Conservation (phyloP, 805 yeast species). For the Wickerhamiella parazyma region DNA sequence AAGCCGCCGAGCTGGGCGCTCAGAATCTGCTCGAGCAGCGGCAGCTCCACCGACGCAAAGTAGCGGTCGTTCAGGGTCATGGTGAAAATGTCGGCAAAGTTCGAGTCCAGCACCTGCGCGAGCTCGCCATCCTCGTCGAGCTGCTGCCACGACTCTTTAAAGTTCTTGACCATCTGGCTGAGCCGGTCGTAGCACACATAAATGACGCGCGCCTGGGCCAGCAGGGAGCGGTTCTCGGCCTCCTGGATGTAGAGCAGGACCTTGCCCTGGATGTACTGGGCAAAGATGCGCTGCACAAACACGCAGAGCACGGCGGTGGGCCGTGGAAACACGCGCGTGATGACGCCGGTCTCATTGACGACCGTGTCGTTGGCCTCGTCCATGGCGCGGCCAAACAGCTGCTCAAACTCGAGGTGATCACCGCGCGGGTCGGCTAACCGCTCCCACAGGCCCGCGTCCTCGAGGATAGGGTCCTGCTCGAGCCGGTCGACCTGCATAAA, state of each 20-base stretch:
- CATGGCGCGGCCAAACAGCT: slow-evolving; percentile 38
- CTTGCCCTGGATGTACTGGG: slow-evolving; percentile 41
- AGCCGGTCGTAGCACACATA: slow-evolving; percentile 51
- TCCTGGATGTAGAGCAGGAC: slow-evolving; percentile 43
- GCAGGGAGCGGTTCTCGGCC: slow-evolving; percentile 46
- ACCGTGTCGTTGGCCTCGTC: slow-evolving; percentile 46
- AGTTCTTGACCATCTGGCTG: slow-evolving; percentile 45
- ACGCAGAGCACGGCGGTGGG: slow-evolving; percentile 55
- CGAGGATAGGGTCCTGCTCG: slow-evolving; percentile 22
- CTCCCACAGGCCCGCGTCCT: slow-evolving; percentile 34
- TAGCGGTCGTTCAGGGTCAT: slow-evolving; percentile 58
- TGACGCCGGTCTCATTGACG: slow-evolving; percentile 58
- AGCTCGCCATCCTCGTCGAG: slow-evolving; percentile 29
- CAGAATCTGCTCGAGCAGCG: slow-evolving; percentile 14
- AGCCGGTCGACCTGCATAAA: slow-evolving; percentile 37
- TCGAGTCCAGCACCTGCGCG: slow-evolving; percentile 46
- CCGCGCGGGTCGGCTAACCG: slow-evolving; percentile 45
- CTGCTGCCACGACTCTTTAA: slow-evolving; percentile 42
- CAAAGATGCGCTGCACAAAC: slow-evolving; percentile 63
- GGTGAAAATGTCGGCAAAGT: slow-evolving; percentile 57
- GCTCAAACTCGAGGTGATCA: slow-evolving; percentile 37
- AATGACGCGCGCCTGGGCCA: slow-evolving; percentile 65
- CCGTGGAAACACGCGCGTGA: slow-evolving; percentile 55
- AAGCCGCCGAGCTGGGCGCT: slow-evolving; percentile 34
- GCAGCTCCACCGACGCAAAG: slow-evolving; percentile 31